These are phyloP conservation scores for Herpetospermum pedunculosum DNA, from an alignment of 306 rosid genomes.

Conservation along the genomic window DNA sequence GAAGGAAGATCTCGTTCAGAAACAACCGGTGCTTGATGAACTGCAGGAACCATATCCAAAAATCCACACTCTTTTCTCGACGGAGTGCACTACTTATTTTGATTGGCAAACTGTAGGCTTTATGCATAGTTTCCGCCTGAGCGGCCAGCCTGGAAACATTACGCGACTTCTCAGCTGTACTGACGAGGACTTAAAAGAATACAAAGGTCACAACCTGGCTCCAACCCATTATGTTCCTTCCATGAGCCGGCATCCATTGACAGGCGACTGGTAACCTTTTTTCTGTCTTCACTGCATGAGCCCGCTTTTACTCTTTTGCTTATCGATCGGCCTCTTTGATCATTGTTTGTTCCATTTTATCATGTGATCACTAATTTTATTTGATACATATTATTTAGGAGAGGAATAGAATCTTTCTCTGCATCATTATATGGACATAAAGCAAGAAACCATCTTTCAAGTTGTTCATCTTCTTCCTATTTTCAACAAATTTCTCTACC, in stretches of 20 bases:
- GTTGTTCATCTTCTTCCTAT: background rate
- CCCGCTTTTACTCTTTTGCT: background rate
- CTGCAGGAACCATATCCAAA: slow-evolving; percentile 45
- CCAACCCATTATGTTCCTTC: slow-evolving; percentile 98
- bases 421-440: background rate
- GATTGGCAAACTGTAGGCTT: slow-evolving; percentile 99
- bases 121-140: slow-evolving; percentile 68
- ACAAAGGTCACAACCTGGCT: slow-evolving; percentile 76
- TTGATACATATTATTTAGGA: background rate
- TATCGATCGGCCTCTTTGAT: background rate
- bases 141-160: slow-evolving; percentile 94
- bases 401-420: background rate
- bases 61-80: slow-evolving; percentile 82
- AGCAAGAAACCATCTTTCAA: background rate
- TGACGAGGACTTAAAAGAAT: slow-evolving; percentile 53
- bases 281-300: background rate
- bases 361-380: background rate
- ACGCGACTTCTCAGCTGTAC: slow-evolving; percentile 95
- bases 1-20: slow-evolving; percentile 33
- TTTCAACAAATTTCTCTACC: background rate
- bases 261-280: slow-evolving; percentile 82
- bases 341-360: background rate
- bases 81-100: slow-evolving; percentile 79
- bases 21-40: slow-evolving; percentile 20
- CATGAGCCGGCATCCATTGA: slow-evolving; percentile 86